These are phyloP conservation scores for Herpotrichia juniperi DNA, from an alignment of 2,329 filamentous ascomycete species.

Conservation along the genomic window DNA sequence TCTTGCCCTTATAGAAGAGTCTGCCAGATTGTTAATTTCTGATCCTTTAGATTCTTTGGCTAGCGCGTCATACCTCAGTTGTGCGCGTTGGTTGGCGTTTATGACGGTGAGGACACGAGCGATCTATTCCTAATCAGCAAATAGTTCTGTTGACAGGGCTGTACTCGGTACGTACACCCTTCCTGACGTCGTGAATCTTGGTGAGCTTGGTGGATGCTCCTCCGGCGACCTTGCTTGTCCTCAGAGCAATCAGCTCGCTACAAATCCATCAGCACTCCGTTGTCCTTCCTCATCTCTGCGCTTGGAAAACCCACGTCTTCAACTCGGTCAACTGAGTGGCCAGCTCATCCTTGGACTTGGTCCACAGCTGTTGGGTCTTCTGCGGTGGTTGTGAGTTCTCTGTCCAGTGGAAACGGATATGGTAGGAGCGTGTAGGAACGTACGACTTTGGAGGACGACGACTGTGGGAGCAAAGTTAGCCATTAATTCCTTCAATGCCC, in stretches of 20 bases:
- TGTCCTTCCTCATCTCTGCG: constrained; percentile 3
- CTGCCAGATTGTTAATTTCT: constrained; percentile 6
- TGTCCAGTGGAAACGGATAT: constrained; percentile 33
- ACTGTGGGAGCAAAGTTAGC: constrained; percentile 53
- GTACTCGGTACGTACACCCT: constrained; percentile 62
- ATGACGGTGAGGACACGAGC: constrained; percentile 98
- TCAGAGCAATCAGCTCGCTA: constrained; percentile 87
- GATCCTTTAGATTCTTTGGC: neutral
- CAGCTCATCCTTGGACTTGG: constrained; percentile 99
- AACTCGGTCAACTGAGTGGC: constrained; percentile 65
- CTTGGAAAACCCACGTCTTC: constrained; percentile 41
- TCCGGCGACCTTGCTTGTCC: constrained; percentile 96
- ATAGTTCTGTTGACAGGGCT: neutral
- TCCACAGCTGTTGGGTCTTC: constrained; percentile 96
- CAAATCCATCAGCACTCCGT: constrained; percentile 37
- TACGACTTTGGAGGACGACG: constrained; percentile 74
- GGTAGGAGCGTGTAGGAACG: constrained; percentile 26
- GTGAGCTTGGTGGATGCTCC: constrained; percentile 93
- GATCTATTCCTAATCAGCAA: constrained; percentile 57
- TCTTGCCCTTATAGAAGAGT: constrained; percentile 99
- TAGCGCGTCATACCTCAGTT: constrained; percentile 61
- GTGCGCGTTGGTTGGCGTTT: constrained; percentile 98
- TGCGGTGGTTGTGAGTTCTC: constrained; percentile 42
- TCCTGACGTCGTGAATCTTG: constrained; percentile 86
- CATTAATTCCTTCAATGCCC: constrained; percentile 7